phyloP scores from a whole-genome alignment of 1,284 basidiomycete species.

The Malassezia equina region DNA sequence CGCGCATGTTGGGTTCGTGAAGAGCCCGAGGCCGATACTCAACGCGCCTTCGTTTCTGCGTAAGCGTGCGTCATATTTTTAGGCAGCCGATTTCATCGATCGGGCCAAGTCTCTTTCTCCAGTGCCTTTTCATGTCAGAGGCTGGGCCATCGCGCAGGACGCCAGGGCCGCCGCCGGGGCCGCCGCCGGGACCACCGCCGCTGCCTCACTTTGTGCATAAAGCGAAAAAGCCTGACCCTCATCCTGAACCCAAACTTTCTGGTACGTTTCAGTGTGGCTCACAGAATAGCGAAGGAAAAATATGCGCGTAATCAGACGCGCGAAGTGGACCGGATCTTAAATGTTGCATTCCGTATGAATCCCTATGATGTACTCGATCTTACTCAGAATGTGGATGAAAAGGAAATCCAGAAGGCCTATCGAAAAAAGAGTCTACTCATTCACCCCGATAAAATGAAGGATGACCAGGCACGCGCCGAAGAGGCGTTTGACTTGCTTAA shows the following conservation, averaged over 20 bases:
- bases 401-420: constrained; percentile 54
- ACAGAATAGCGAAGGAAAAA: constrained; percentile 23
- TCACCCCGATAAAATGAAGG: constrained; percentile 56
- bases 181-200: constrained; percentile 12
- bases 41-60: neutral
- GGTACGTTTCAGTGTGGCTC: neutral
- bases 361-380: constrained; percentile 55
- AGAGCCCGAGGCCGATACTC: neutral
- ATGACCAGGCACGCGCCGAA: constrained; percentile 50
- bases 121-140: neutral
- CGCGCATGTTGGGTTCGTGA: neutral
- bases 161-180: constrained; percentile 19
- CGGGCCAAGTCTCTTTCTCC: neutral
- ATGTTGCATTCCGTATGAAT: constrained; percentile 53
- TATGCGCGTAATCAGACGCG: constrained; percentile 43
- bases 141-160: constrained; percentile 22
- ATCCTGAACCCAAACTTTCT: neutral
- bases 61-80: constrained; percentile 5
- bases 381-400: constrained; percentile 50
- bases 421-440: constrained; percentile 55
- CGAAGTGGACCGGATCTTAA: constrained; percentile 53
- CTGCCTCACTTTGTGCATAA: neutral
- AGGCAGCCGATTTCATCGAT: neutral
- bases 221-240: constrained; percentile 14
- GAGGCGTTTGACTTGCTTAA: constrained; percentile 56